Evolutionary conservation across 176 grass and related monocot genomes (phyloP).

Genomic region (Oryza rufipogon): DNA sequence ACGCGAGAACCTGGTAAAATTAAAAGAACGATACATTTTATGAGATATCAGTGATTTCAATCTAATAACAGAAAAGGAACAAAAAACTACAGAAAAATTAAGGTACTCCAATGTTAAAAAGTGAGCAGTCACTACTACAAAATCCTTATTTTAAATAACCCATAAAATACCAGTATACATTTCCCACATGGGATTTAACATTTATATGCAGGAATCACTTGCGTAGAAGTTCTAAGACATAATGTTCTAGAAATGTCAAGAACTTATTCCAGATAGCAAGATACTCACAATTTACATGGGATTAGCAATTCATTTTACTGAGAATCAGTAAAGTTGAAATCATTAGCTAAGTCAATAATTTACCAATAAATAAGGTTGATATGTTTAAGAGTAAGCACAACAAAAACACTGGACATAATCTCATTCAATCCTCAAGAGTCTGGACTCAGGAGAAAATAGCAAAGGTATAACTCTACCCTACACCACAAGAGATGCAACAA

Average conservation of each 20-base stretch:
- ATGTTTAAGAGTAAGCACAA: constrained; percentile 30
- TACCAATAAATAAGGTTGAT: too few relatives aligned
- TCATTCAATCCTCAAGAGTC: too few relatives aligned
- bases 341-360: too few relatives aligned
- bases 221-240: not conserved
- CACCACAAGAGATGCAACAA: not conserved
- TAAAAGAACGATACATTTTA: not conserved
- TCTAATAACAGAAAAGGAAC: constrained; percentile 5
- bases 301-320: not conserved
- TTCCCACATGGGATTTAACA: not conserved
- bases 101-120: not conserved
- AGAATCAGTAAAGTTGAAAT: not conserved
- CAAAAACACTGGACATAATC: not conserved
- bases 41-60: not conserved
- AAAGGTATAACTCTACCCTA: not conserved
- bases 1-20: constrained; percentile 41
- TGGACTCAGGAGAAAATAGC: too few relatives aligned
- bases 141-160: not conserved
- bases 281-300: not conserved
- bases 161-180: constrained; percentile 7
- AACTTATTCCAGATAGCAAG: constrained; percentile 19
- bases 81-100: not conserved
- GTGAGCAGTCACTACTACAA: not conserved
- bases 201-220: constrained; percentile 9
- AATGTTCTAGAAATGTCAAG: not conserved